Percentiles rank a stretch among this genome's conserved stretches.
phyloP scores from a whole-genome alignment of 805 yeast species.

The Schizosaccharomyces japonicus region DNA sequence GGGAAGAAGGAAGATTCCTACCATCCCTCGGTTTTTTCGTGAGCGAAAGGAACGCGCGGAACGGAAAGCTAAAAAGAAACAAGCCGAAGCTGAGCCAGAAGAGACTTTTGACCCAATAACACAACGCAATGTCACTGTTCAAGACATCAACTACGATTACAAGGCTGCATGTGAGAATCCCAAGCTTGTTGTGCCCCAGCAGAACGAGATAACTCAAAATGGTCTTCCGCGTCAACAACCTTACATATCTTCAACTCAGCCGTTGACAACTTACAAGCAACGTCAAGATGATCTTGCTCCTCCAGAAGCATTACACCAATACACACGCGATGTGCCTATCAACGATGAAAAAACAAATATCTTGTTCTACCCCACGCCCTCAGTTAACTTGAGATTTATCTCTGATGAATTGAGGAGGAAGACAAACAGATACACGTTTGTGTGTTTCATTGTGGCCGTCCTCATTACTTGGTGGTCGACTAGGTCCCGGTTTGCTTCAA shows the following conservation, averaged over 20 bases:
- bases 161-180: neutral
- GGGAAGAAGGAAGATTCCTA: neutral
- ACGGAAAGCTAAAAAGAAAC: neutral
- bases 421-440: neutral
- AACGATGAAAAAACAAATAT: conserved; percentile 1
- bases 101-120: neutral
- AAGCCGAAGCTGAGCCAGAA: neutral
- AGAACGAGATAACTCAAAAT: neutral
- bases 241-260: neutral
- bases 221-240: neutral
- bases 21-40: conserved; percentile 1
- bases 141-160: neutral
- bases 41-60: conserved; percentile 1
- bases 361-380: neutral
- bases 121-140: neutral
- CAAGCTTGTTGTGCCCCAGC: neutral
- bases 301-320: neutral
- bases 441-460: neutral
- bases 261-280: neutral
- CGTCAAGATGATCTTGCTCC: conserved; percentile 4
- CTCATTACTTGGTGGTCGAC: neutral
- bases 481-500: neutral
- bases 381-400: neutral
- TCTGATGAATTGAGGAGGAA: neutral
- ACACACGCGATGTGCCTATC: neutral